phyloP scores from a whole-genome alignment of 2,329 filamentous ascomycete species.

The Talaromyces atroroseus region DNA sequence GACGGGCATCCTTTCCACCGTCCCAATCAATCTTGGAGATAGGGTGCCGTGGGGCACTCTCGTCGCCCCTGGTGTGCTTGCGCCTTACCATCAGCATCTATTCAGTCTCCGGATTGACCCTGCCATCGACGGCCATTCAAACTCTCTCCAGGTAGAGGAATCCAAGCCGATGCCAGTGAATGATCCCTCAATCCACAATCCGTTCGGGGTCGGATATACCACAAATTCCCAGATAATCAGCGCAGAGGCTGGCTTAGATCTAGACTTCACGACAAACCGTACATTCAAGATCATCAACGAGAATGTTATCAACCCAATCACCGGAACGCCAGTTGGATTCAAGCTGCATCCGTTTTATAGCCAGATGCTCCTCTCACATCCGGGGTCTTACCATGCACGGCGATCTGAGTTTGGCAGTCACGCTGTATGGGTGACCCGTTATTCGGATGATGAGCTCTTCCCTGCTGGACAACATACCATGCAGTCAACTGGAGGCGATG shows the following conservation, averaged over 20 bases:
- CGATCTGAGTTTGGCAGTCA: slow-evolving; percentile 80
- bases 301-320: slow-evolving; percentile 45
- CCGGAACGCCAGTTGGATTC: slow-evolving; percentile 48
- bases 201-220: slow-evolving; percentile 55
- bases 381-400: slow-evolving; percentile 31
- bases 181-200: too few relatives aligned
- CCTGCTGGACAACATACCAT: slow-evolving; percentile 82
- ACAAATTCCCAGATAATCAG: slow-evolving; percentile 58
- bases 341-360: slow-evolving; percentile 50
- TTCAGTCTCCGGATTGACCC: slow-evolving; percentile 63
- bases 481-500: slow-evolving; percentile 73
- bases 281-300: slow-evolving; percentile 56
- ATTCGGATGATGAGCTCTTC: slow-evolving; percentile 74
- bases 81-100: slow-evolving; percentile 66
- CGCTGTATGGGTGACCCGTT: slow-evolving; percentile 81
- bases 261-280: slow-evolving; percentile 41
- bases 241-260: slow-evolving; percentile 45
- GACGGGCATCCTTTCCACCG: slow-evolving; percentile 60
- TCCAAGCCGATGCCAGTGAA: too few relatives aligned
- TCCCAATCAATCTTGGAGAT: slow-evolving; percentile 50
- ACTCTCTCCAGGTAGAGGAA: slow-evolving; percentile 51
- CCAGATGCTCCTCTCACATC: slow-evolving; percentile 52
- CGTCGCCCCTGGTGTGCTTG: slow-evolving; percentile 59
- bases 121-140: slow-evolving; percentile 49
- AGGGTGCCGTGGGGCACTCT: slow-evolving; percentile 56